Conservation (phyloP, 306 rosid genomes). For the Datisca glomerata region DNA sequence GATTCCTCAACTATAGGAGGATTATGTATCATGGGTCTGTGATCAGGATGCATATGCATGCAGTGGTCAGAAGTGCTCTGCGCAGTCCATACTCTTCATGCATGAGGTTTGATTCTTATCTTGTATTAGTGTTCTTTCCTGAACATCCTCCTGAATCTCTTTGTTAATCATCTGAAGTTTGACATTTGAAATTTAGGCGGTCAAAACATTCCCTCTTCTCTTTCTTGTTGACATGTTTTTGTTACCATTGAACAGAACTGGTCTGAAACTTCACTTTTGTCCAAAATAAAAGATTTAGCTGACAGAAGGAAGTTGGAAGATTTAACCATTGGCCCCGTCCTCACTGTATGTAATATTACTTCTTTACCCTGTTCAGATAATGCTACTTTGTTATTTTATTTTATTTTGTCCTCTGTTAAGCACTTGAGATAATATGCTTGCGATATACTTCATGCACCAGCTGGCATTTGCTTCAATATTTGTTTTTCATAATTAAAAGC, state of each 20-base stretch:
- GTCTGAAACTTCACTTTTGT: constrained; percentile 54
- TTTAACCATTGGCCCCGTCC: constrained; percentile 86
- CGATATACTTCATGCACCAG: too few relatives aligned
- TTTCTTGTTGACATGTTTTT: constrained; percentile 10
- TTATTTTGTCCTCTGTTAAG: neutral
- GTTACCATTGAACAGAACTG: constrained; percentile 53
- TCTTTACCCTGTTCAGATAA: too few relatives aligned
- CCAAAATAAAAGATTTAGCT: constrained; percentile 74
- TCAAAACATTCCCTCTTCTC: neutral
- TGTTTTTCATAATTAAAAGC: too few relatives aligned
- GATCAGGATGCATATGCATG: constrained; percentile 99
- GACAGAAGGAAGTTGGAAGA: constrained; percentile 80
- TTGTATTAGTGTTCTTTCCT: neutral
- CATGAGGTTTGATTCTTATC: constrained; percentile 60
- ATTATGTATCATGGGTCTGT: constrained; percentile 88
- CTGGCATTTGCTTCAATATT: too few relatives aligned
- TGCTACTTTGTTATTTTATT: neutral
- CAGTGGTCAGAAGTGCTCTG: constrained; percentile 98
- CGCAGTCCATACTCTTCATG: constrained; percentile 77
- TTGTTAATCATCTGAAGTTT: too few relatives aligned
- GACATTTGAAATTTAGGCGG: too few relatives aligned
- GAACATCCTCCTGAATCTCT: neutral
- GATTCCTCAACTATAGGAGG: constrained; percentile 49
- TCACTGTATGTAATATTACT: constrained; percentile 77
- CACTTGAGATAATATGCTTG: too few relatives aligned